Evolutionary conservation across 163 green algal species (phyloP).

Genomic region (Chlorella variabilis): DNA sequence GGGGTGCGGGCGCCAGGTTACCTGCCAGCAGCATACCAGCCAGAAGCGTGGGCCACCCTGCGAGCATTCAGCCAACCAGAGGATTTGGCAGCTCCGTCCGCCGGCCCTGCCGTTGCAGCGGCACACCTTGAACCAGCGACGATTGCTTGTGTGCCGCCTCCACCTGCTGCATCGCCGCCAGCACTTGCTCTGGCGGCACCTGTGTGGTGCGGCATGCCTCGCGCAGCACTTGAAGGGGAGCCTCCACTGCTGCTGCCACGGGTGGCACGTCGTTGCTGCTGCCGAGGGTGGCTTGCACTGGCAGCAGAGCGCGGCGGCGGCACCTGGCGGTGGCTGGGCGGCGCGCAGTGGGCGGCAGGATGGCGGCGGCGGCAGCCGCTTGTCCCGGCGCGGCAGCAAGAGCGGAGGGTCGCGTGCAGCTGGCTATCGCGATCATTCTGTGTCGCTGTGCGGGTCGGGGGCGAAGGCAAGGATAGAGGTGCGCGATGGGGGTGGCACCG

Average conservation of each 20-base stretch:
- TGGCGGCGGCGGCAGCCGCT: too few species aligned
- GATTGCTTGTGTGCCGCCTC: conserved; percentile 19
- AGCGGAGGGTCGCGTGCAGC: too few species aligned
- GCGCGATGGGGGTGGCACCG: too few species aligned
- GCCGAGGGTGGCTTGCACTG: background rate
- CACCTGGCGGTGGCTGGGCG: background rate
- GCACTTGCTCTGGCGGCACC: conserved; percentile 15
- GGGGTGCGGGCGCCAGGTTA: background rate
- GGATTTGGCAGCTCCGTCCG: too few species aligned
- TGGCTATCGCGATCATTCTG: too few species aligned
- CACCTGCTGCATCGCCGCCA: conserved; percentile 18
- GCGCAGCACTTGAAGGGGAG: background rate
- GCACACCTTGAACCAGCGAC: conserved; percentile 22
- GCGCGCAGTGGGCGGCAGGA: background rate
- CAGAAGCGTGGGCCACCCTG: background rate
- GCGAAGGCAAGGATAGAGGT: too few species aligned
- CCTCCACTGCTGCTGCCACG: background rate
- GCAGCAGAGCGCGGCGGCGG: background rate
- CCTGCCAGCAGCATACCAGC: too few species aligned
- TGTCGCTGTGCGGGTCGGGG: too few species aligned
- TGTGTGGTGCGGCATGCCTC: conserved; percentile 2
- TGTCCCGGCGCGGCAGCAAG: too few species aligned
- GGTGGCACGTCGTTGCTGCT: background rate
- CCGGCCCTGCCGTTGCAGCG: too few species aligned
- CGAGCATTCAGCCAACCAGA: background rate